Conservation (phyloP, 441 rosid genomes). For the Arabidopsis hybrid region DNA sequence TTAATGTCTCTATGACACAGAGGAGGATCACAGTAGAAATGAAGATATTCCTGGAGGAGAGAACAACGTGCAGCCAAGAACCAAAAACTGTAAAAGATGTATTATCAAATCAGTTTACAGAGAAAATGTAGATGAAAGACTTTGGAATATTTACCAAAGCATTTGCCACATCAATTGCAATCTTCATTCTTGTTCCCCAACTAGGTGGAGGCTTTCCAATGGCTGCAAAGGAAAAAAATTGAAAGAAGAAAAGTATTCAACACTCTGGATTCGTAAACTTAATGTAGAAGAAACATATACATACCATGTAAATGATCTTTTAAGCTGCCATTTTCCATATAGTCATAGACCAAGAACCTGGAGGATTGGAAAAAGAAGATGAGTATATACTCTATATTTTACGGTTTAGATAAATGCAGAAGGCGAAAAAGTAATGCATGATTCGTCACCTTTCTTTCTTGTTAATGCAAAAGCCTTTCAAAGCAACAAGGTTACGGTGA, state of each 20-base stretch:
- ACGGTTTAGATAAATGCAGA: not conserved
- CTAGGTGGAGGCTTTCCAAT: constrained; percentile 64
- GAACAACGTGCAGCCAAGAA: constrained; percentile 41
- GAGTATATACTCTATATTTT: not conserved
- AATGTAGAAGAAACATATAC: constrained; percentile 28
- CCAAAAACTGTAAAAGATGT: constrained; percentile 39
- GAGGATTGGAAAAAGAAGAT: constrained; percentile 1
- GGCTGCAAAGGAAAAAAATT: constrained; percentile 53
- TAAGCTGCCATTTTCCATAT: constrained; percentile 92
- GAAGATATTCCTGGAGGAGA: constrained; percentile 88
- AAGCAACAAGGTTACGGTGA: constrained; percentile 94
- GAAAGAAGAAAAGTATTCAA: constrained; percentile 15
- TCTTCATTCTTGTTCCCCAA: constrained; percentile 91
- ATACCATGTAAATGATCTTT: constrained; percentile 89
- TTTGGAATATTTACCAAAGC: constrained; percentile 72
- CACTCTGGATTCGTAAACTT: constrained; percentile 8
- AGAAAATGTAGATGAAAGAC: constrained; percentile 19
- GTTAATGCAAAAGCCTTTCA: constrained; percentile 85
- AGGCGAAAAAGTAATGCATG: constrained; percentile 23
- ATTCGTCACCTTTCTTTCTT: constrained; percentile 75
- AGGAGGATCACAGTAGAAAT: constrained; percentile 96
- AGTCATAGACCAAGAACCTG: constrained; percentile 95
- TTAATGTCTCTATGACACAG: constrained; percentile 96
- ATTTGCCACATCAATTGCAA: constrained; percentile 91
- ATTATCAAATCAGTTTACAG: constrained; percentile 36